phyloP scores from a whole-genome alignment of 2,329 filamentous ascomycete species.

The Penicillium sp. region DNA sequence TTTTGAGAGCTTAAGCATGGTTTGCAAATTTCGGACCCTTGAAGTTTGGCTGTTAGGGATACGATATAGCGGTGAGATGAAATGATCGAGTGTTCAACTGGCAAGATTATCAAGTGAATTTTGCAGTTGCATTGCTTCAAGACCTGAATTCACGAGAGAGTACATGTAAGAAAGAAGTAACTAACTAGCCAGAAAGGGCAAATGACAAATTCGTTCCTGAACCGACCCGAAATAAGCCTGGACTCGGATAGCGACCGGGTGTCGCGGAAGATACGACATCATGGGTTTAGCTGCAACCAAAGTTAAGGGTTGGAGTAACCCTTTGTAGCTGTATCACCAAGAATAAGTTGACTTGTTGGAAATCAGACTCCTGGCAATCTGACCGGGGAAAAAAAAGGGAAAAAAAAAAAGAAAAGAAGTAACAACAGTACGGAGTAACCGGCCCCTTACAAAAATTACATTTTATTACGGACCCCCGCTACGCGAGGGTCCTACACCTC shows the following conservation, averaged over 20 bases:
- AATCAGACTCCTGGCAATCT: constrained; percentile 23
- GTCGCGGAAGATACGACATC: neutral
- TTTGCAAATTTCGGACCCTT: neutral
- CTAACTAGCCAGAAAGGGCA: neutral
- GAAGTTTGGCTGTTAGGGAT: neutral
- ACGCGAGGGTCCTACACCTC: too few relatives aligned
- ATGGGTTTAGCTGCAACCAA: neutral
- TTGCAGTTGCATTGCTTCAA: neutral
- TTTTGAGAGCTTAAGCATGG: neutral
- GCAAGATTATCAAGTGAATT: neutral
- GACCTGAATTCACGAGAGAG: neutral
- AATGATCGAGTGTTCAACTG: neutral
- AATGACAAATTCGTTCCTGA: neutral
- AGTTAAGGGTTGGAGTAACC: neutral
- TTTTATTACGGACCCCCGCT: too few relatives aligned
- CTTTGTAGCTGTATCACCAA: constrained; percentile 8
- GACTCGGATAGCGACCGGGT: constrained; percentile 14
- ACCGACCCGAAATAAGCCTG: neutral
- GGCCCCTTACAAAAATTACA: too few relatives aligned
- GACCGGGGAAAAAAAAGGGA: neutral
- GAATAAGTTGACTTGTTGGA: constrained; percentile 7
- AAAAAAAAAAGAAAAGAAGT: neutral
- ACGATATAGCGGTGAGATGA: neutral
- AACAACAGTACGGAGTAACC: too few relatives aligned
- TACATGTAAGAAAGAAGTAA: neutral